A percentile compares a stretch with the other conserved stretches of the same genome.
Evolutionary conservation across 2,329 filamentous ascomycete genomes (phyloP).

Genomic region (Fusarium decemcellulare): DNA sequence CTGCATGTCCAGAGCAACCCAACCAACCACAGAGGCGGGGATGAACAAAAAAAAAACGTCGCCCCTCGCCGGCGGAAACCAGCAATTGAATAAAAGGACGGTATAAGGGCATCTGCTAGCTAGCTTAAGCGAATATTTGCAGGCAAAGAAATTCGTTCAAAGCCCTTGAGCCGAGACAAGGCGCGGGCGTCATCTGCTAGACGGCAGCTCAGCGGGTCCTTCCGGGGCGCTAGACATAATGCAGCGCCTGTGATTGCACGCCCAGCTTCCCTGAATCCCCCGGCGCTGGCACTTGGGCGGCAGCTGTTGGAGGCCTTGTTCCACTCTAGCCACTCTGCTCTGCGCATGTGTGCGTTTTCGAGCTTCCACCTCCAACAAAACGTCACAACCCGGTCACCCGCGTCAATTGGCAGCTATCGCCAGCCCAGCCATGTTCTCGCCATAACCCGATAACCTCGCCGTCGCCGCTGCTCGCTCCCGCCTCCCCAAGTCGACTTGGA

Average conservation of each 20-base stretch:
- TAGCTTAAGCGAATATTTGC: constrained; percentile 20
- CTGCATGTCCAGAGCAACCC: not conserved
- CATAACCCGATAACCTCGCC: constrained; percentile 32
- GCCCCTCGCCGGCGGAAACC: not conserved
- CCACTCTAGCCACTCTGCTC: constrained; percentile 25
- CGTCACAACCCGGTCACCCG: constrained; percentile 37
- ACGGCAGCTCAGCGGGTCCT: constrained; percentile 43
- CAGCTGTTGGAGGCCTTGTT: constrained; percentile 16
- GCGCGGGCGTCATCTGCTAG: constrained; percentile 33
- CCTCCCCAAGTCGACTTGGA: constrained; percentile 3
- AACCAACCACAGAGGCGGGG: not conserved
- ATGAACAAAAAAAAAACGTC: not conserved
- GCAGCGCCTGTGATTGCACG: constrained; percentile 46
- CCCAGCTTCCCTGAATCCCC: constrained; percentile 38
- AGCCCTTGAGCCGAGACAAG: constrained; percentile 48
- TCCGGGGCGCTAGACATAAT: constrained; percentile 49
- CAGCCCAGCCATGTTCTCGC: constrained; percentile 40
- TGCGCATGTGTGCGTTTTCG: too few species aligned
- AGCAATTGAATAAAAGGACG: constrained; percentile 14
- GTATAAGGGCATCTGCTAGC: constrained; percentile 1
- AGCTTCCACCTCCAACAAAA: constrained; percentile 31
- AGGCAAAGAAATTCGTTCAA: constrained; percentile 21
- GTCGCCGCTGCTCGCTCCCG: constrained; percentile 15
- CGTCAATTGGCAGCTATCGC: constrained; percentile 36
- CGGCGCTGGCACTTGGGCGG: constrained; percentile 23